These are phyloP conservation scores for Pythium aphanidermatum DNA, from an alignment of 352 stramenopile genomes.

Conservation along the genomic window DNA sequence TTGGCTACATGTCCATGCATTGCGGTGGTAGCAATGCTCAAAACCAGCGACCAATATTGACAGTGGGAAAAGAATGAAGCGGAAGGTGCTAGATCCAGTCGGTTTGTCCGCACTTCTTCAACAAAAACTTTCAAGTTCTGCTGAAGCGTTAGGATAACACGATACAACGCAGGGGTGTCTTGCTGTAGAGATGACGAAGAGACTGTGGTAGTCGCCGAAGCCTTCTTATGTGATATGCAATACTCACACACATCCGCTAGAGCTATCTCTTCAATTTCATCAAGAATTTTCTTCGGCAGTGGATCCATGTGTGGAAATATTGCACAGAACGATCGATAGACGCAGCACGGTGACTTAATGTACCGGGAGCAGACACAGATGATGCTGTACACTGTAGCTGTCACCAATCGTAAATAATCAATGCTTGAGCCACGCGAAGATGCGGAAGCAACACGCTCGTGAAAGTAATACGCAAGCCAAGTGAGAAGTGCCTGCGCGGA, in stretches of 20 bases:
- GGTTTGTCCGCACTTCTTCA: constrained; percentile 60
- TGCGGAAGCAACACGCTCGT: constrained; percentile 23
- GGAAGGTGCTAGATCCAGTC: constrained; percentile 34
- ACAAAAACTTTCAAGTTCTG: constrained; percentile 49
- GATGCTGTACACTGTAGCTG: constrained; percentile 67
- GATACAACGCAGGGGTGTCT: constrained; percentile 57
- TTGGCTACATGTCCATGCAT: constrained; percentile 63
- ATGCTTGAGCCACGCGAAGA: constrained; percentile 13
- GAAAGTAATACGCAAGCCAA: constrained; percentile 62
- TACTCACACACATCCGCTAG: constrained; percentile 44
- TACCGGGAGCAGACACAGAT: constrained; percentile 64
- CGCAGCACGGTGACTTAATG: constrained; percentile 58
- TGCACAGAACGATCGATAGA: constrained; percentile 48
- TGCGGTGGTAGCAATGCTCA: constrained; percentile 35
- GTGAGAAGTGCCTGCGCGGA: constrained; percentile 43
- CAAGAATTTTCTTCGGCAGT: constrained; percentile 42
- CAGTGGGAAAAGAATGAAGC: constrained; percentile 51
- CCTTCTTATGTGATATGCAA: constrained; percentile 18
- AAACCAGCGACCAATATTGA: constrained; percentile 63
- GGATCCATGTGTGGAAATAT: constrained; percentile 71
- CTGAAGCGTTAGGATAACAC: constrained; percentile 46
- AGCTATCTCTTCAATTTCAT: constrained; percentile 49
- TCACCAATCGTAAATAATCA: constrained; percentile 56
- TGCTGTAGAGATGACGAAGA: constrained; percentile 43
- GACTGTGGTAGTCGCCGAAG: neutral